Percentiles rank a stretch among this genome's conserved stretches.
These are phyloP conservation scores for Climacium dendroides DNA, from an alignment of 225 moss, liverwort and hornwort species.

Conservation along the genomic window DNA sequence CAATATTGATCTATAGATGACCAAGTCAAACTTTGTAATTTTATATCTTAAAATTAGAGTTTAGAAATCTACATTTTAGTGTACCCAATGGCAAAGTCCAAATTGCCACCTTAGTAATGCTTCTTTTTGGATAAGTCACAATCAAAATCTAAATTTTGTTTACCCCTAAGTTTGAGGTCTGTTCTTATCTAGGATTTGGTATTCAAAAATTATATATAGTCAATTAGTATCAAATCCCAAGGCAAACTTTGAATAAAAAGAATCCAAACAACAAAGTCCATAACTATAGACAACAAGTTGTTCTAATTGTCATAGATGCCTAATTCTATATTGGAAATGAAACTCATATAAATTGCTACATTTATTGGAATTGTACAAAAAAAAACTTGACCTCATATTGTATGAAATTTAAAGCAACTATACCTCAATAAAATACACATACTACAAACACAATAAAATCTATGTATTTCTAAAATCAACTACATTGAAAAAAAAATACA, in stretches of 20 bases:
- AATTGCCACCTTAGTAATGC: background rate
- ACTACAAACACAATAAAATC: background rate
- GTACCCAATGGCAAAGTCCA: fast-evolving
- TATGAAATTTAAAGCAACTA: background rate
- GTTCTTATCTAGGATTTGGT: background rate
- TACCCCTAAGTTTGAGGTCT: background rate
- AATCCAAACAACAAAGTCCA: no score
- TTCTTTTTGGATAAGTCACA: background rate
- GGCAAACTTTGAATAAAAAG: no score
- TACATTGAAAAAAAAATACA: background rate
- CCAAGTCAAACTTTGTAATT: background rate
- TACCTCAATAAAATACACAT: background rate
- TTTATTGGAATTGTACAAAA: no score
- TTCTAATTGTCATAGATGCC: no score
- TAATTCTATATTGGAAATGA: no score
- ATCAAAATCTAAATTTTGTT: background rate
- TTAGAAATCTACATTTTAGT: background rate
- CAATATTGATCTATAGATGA: background rate
- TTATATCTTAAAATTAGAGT: background rate
- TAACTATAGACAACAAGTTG: no score
- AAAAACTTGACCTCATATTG: no score
- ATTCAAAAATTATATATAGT: background rate
- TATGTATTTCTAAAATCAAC: background rate
- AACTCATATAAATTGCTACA: no score
- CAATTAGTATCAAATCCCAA: fast-evolving